Percentiles rank a stretch among this genome's conserved stretches.
phyloP scores from a whole-genome alignment of 345 rosid genomes.

The Dipteronia sinensis region DNA sequence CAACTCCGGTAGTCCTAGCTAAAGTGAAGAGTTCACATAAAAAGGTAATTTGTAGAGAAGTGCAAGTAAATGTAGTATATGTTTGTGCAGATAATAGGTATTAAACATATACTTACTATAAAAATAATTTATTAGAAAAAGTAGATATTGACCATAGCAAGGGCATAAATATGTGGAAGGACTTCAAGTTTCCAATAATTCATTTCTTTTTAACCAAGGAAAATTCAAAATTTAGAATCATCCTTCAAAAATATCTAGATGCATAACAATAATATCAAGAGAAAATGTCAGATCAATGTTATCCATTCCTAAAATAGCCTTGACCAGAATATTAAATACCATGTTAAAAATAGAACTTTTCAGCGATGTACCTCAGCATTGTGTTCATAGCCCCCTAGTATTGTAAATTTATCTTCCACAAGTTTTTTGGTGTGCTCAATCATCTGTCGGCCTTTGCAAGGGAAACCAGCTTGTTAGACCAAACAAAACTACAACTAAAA shows the following conservation, averaged over 20 bases:
- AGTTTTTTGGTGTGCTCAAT: constrained; percentile 92
- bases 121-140: not conserved
- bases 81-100: not conserved
- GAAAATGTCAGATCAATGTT: not conserved
- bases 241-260: not conserved
- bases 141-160: not conserved
- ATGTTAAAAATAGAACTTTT: not conserved
- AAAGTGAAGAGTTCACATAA: not conserved
- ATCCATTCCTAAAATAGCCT: constrained; percentile 1
- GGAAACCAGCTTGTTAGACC: constrained; percentile 29
- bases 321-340: constrained; percentile 3
- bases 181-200: not conserved
- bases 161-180: not conserved
- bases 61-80: not conserved
- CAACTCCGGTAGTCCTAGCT: not conserved
- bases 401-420: constrained; percentile 88
- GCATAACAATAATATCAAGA: not conserved
- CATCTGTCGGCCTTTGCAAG: constrained; percentile 86
- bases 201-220: not conserved
- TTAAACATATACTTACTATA: not conserved
- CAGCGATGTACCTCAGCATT: constrained; percentile 74
- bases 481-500: constrained; percentile 14
- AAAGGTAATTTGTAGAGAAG: not conserved
- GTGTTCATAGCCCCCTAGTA: constrained; percentile 70
- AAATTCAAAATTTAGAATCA: not conserved